Evolutionary conservation across 176 grass and related monocot genomes (phyloP).

Genomic region (Chloris gayana): DNA sequence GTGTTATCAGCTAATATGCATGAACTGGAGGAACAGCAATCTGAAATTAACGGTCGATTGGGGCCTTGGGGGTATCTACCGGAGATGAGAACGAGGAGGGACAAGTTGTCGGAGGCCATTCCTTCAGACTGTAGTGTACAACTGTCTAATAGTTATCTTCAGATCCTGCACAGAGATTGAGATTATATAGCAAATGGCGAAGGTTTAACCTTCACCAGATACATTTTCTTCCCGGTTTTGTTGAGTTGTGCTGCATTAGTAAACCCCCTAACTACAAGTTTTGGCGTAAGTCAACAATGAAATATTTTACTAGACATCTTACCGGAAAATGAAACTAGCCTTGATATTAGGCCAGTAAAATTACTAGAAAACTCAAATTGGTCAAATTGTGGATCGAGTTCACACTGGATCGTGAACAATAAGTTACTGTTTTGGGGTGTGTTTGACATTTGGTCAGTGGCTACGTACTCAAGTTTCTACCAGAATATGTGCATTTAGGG

Average conservation of each 20-base stretch:
- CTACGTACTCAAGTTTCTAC: too few species aligned
- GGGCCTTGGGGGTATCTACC: background rate
- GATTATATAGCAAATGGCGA: background rate
- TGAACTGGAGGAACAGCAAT: background rate
- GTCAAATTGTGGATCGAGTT: too few species aligned
- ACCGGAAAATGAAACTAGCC: too few species aligned
- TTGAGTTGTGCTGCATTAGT: background rate
- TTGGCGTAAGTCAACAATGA: background rate
- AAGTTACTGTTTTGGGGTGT: too few species aligned
- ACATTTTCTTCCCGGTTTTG: background rate
- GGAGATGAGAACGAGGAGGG: background rate
- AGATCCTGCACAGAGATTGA: background rate
- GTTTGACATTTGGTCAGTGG: too few species aligned
- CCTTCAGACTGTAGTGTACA: background rate
- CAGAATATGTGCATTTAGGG: too few species aligned
- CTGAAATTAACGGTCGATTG: background rate
- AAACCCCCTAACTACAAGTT: background rate
- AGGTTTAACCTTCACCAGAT: constrained; percentile 23
- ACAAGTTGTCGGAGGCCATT: background rate
- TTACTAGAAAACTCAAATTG: too few species aligned
- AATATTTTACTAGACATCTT: background rate
- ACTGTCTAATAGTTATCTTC: background rate
- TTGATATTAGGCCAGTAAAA: too few species aligned
- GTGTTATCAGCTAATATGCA: background rate
- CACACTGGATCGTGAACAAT: too few species aligned